Base-by-base conservation (phyloP, 306 rosid genomes). In the Vachellia collinsii region DNA sequence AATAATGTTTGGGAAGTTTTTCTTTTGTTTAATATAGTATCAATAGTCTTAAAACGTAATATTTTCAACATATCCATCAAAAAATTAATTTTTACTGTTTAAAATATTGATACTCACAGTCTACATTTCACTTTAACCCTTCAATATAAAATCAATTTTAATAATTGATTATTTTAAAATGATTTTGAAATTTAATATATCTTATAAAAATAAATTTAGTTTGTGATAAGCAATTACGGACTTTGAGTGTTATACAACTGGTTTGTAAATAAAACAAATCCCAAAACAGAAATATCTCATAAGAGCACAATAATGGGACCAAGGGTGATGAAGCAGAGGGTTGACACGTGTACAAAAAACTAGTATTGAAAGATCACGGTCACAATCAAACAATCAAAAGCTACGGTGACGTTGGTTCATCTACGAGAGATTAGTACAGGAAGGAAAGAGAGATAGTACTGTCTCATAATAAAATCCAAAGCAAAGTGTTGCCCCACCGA, bases 301-400 rank as follows among this genome's bases (percentile, higher is more conserved):
- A 0, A 17, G 19, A 42, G 4, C 51, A 20, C 29, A 6, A 14
- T 4, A 29, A 29, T 62, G 67, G 67, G 67, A 11, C 67, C 67
- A 4, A 1, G 34, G 34, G 41, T 17, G 71, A 66, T 37, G 47
- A 66, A 41, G 14, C 53, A 20, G 9, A 69, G 56, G 11, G 2
- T 3, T 11, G 38, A 11, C 74, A 70, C 56, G 38, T 43, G 8
- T 16, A 22, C 54, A 11, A 1, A 42, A 11, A 42, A 22, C 14
- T 56, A 0, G 11, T 11, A 2, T 0, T 3, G 2, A 43, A 22
- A 3, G 11, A 70, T 69, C 54, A 0, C n/a, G 22, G n/a, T 70
- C 74, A 6, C 54, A 11, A 70, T 70, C 74, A 70, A 50, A 43
- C 13, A 11, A 66, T 66, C 72, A 66, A 66, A 37, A 66, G 25